Evolutionary conservation across 768 basidiomycete species (phyloP).

Genomic region (Suillus spraguei): DNA sequence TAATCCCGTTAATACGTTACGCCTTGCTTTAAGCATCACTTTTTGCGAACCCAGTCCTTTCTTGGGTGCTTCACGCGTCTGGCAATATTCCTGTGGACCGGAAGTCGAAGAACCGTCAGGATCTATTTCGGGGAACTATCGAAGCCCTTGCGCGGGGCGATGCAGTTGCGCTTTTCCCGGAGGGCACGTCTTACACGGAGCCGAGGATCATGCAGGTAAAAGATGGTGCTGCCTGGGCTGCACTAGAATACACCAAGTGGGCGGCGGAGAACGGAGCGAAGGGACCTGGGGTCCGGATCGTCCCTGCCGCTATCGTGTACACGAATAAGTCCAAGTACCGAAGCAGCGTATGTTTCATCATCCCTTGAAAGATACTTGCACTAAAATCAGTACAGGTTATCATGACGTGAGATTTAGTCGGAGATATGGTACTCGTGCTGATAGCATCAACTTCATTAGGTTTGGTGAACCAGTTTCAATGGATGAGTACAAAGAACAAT

Average conservation of each 20-base stretch:
- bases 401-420: slow-evolving; percentile 57
- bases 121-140: slow-evolving; percentile 87
- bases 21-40: slow-evolving; percentile 54
- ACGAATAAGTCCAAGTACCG: slow-evolving; percentile 96
- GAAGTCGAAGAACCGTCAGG: slow-evolving; percentile 89
- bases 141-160: slow-evolving; percentile 79
- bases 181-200: slow-evolving; percentile 92
- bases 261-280: slow-evolving; percentile 55
- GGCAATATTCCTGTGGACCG: slow-evolving; percentile 99
- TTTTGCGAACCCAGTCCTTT: slow-evolving; percentile 76
- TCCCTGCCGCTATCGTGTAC: slow-evolving; percentile 91
- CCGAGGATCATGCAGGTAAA: slow-evolving; percentile 91
- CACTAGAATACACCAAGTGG: slow-evolving; percentile 90
- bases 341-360: slow-evolving; percentile 67
- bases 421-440: slow-evolving; percentile 10
- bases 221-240: slow-evolving; percentile 94
- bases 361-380: slow-evolving; percentile 20
- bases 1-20: slow-evolving; percentile 13
- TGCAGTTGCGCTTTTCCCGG: slow-evolving; percentile 92
- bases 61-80: slow-evolving; percentile 78
- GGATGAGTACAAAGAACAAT: slow-evolving; percentile 75
- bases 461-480: slow-evolving; percentile 82
- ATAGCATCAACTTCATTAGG: slow-evolving; percentile 43
- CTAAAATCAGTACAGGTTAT: slow-evolving; percentile 53
- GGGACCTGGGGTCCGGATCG: slow-evolving; percentile 53